Conservation (phyloP, 306 rosid genomes). For the Vigna angularis region DNA sequence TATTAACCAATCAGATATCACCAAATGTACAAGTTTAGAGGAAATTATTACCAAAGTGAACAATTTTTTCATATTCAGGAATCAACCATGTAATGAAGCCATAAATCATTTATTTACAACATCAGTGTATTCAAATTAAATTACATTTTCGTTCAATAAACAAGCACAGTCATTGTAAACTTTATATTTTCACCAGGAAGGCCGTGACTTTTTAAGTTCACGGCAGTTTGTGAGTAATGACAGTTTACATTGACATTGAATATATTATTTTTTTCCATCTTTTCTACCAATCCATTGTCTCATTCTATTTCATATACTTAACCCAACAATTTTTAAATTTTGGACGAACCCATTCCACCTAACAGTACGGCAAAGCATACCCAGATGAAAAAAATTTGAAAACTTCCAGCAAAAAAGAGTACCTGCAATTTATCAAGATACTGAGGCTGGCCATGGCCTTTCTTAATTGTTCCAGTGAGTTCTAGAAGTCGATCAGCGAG, state of each 20-base stretch:
- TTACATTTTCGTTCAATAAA: not conserved
- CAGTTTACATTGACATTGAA: not conserved
- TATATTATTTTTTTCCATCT: not conserved
- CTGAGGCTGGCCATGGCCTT: constrained; percentile 95
- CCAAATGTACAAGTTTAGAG: not conserved
- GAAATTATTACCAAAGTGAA: not conserved
- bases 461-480: constrained; percentile 94
- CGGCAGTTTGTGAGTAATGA: not conserved
- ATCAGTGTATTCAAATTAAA: not conserved
- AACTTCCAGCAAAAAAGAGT: not conserved
- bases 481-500: constrained; percentile 89
- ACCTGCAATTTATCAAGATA: constrained; percentile 97
- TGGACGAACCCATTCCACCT: constrained; percentile 23
- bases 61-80: not conserved
- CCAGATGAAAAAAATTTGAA: not conserved
- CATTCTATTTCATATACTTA: constrained; percentile 4
- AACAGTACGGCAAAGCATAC: not conserved
- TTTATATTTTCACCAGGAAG: not conserved
- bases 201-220: too few relatives aligned
- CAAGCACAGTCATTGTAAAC: not conserved
- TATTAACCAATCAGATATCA: not conserved
- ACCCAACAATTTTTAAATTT: constrained; percentile 1
- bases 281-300: not conserved
- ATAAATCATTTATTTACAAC: not conserved
- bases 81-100: not conserved